Percentiles rank a stretch among this genome's conserved stretches.
phyloP scores from a whole-genome alignment of 805 yeast species.

The Spathaspora girioi region DNA sequence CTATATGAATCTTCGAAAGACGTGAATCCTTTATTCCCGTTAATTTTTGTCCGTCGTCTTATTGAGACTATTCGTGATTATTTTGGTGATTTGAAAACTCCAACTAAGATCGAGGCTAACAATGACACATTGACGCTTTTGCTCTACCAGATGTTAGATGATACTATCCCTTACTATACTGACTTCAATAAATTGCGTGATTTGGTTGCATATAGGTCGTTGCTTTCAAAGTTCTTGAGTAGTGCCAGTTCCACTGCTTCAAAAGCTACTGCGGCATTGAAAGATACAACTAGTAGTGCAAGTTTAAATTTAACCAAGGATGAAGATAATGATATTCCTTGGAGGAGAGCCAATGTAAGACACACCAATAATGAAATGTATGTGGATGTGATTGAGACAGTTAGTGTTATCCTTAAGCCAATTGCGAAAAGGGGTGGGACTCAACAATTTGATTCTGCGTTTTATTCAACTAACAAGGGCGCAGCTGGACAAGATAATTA shows the following conservation, averaged over 20 bases:
- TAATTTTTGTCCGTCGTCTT: slow-evolving; percentile 48
- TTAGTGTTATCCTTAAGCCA: slow-evolving; percentile 51
- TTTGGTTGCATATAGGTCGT: slow-evolving; percentile 60
- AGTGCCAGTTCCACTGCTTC: slow-evolving; percentile 32
- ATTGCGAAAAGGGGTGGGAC: slow-evolving; percentile 7
- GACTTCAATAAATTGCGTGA: slow-evolving; percentile 71
- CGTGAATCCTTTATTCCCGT: slow-evolving; percentile 51
- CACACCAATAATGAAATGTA: slow-evolving; percentile 81
- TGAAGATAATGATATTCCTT: slow-evolving; percentile 44
- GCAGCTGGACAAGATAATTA: slow-evolving; percentile 13
- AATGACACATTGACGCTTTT: slow-evolving; percentile 68
- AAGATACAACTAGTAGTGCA: background rate
- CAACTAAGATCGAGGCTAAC: slow-evolving; percentile 62
- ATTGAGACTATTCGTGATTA: slow-evolving; percentile 53
- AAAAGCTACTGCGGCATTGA: slow-evolving; percentile 12
- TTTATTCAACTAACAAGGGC: slow-evolving; percentile 18
- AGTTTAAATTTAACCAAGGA: background rate
- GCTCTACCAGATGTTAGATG: slow-evolving; percentile 74
- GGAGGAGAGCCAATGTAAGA: slow-evolving; percentile 74
- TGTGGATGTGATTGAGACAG: slow-evolving; percentile 72
- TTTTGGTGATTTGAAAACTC: slow-evolving; percentile 39
- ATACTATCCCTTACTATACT: slow-evolving; percentile 67
- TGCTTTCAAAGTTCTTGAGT: slow-evolving; percentile 50
- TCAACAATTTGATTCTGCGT: slow-evolving; percentile 28
- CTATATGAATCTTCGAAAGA: background rate